phyloP scores from a whole-genome alignment of 768 basidiomycete species.

The Rhizopogon rudus region DNA sequence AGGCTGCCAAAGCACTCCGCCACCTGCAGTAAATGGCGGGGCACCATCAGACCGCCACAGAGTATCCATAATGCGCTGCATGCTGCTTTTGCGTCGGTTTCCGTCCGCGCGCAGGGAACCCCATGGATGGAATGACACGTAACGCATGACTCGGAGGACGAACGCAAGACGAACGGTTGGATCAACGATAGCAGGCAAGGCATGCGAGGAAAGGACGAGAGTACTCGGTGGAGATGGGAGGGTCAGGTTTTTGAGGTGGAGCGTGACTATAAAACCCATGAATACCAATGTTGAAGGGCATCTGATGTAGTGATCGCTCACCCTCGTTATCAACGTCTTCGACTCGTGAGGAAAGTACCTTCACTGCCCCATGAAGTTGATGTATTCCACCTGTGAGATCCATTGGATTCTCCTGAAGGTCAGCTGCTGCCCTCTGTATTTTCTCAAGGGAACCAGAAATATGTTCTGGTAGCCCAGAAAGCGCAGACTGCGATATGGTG shows the following conservation, averaged over 20 bases:
- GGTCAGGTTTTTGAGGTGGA: constrained; percentile 29
- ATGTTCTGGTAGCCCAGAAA: constrained; percentile 19
- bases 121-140: constrained; percentile 73
- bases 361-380: constrained; percentile 34
- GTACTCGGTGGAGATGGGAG: constrained; percentile 46
- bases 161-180: constrained; percentile 34
- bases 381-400: constrained; percentile 28
- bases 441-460: constrained; percentile 28
- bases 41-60: constrained; percentile 38
- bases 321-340: constrained; percentile 44
- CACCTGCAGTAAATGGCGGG: constrained; percentile 48
- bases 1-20: constrained; percentile 61
- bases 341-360: constrained; percentile 29
- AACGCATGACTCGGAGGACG: constrained; percentile 57
- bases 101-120: constrained; percentile 63
- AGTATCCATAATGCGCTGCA: constrained; percentile 41
- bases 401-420: constrained; percentile 27
- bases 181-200: constrained; percentile 30
- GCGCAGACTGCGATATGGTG: not conserved
- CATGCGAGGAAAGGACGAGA: constrained; percentile 37
- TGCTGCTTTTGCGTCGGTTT: constrained; percentile 40
- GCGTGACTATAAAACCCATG: constrained; percentile 34
- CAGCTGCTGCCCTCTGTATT: constrained; percentile 27
- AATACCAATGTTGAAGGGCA: not conserved
- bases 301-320: constrained; percentile 11